Base-by-base conservation (phyloP, 192 early-diverging fungal species). In the Entomortierella chlamydospora region DNA sequence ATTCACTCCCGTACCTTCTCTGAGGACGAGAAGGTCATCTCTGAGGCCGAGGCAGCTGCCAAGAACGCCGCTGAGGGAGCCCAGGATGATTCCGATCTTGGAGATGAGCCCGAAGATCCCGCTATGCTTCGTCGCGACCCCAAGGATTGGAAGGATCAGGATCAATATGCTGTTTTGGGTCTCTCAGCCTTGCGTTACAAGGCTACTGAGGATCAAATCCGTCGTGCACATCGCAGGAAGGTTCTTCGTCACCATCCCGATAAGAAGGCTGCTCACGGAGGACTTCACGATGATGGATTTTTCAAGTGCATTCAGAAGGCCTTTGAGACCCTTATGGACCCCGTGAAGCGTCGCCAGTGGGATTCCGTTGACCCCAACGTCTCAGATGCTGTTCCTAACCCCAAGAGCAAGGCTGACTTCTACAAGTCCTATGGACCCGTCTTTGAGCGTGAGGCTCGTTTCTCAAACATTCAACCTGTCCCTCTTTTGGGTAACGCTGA, bases 301-400 rank as follows among this genome's bases (percentile, higher is more conserved):
- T 99, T 99, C 93, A 99, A 99, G 90, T 99, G 98, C 83, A 94
- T 99, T 61, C 95, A 98, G 79, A 84, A 84, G 74, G 97, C 98
- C 12, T 95, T 90, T 83, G 97, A 99, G 74, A 93, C 96, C 25
- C 87, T 99, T 76, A 94, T 90, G 60, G 94, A 99, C 84, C 91
- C 90, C 20, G 88, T 87, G 52, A 93, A 94, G 85, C 91, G 98
- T 81, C 90, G 91, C 58, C 95, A 98, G 85, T 99, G 90, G 87
- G 98, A 99, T 85, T 98, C 97, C 30, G 91, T 95, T 42, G 98
- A 99, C 87, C 93, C 93, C 23, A 89, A 85, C 60, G 91, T 97
- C 67, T 85, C 92, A 47, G 90, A 93, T 22, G 70, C 84, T 43
- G 81, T 93, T 45, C 96, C 96, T 23, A 87, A 88, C 57, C 77